Evolutionary conservation across 495 filamentous ascomycete genomes (phyloP).

Genomic region (Penicillium cosmopolitanum): DNA sequence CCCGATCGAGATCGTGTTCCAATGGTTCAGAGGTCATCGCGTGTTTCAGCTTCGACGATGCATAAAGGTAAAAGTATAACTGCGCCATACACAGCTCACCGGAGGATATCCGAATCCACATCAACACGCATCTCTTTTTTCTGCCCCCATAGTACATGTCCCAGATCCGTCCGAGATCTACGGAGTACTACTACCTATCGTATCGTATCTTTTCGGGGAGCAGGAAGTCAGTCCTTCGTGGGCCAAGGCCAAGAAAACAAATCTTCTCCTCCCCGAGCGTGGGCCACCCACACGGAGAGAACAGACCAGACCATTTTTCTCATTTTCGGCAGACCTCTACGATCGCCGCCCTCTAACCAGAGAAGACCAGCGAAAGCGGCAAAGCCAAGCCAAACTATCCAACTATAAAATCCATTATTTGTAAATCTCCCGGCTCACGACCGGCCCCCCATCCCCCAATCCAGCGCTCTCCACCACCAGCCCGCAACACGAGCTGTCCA

Average conservation of each 20-base stretch:
- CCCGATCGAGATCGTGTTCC: constrained; percentile 10
- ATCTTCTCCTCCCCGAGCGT: background rate
- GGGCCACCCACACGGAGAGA: background rate
- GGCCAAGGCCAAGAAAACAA: background rate
- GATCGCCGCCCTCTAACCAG: background rate
- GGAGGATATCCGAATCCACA: constrained; percentile 14
- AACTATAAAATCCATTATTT: constrained; percentile 17
- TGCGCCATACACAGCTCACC: background rate
- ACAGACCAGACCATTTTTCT: background rate
- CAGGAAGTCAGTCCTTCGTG: too few species aligned
- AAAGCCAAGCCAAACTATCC: background rate
- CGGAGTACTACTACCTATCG: background rate
- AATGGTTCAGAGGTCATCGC: constrained; percentile 15
- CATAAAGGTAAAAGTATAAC: background rate
- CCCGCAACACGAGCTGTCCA: too few species aligned
- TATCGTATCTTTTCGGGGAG: background rate
- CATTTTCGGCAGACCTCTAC: background rate
- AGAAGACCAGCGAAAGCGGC: too few species aligned
- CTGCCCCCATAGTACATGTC: background rate
- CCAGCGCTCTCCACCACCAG: background rate
- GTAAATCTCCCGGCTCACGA: constrained; percentile 20
- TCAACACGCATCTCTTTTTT: background rate
- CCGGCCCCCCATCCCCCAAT: background rate
- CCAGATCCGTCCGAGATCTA: background rate
- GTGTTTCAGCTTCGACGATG: background rate